Conservation (phyloP, 805 yeast genomes). For the Candida odintsovae region DNA sequence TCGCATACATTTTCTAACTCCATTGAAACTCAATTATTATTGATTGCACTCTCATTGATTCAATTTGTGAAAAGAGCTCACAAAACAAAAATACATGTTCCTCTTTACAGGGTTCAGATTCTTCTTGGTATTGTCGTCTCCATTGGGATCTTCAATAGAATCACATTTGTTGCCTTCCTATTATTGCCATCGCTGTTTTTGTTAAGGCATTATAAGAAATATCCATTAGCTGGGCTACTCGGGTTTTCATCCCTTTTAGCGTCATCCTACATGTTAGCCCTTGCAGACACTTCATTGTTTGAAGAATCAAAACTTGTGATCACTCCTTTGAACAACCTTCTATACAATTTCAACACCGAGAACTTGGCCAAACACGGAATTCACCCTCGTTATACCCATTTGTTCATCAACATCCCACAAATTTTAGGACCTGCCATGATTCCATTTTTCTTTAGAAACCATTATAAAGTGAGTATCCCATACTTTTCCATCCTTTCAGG, state of each 20-base stretch:
- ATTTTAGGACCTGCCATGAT: conserved; percentile 70
- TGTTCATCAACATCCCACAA: conserved; percentile 71
- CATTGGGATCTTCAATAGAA: conserved; percentile 77
- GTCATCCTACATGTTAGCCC: conserved; percentile 33
- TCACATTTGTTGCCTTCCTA: conserved; percentile 76
- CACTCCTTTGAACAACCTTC: conserved; percentile 72
- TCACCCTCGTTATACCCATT: conserved; percentile 73
- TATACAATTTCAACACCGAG: conserved; percentile 53
- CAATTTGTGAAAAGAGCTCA: conserved; percentile 22
- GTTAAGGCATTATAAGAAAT: conserved; percentile 34
- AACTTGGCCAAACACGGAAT: conserved; percentile 79
- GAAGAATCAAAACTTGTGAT: conserved; percentile 29
- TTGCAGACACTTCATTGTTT: conserved; percentile 50
- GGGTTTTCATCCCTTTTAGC: conserved; percentile 30
- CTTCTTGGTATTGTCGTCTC: conserved; percentile 46
- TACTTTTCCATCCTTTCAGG: conserved; percentile 61
- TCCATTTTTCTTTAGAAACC: conserved; percentile 32
- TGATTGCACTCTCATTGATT: conserved; percentile 35
- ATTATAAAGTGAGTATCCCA: conserved; percentile 42
- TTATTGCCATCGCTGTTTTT: conserved; percentile 52
- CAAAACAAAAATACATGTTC: conserved; percentile 3
- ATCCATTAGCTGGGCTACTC: conserved; percentile 29
- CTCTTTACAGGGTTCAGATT: conserved; percentile 14
- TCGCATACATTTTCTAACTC: conserved; percentile 88
- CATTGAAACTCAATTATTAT: conserved; percentile 52